A percentile compares a stretch with the other conserved stretches of the same genome.
Conservation (phyloP, 768 basidiomycete species). For the Leucocoprinus birnbaumii region DNA sequence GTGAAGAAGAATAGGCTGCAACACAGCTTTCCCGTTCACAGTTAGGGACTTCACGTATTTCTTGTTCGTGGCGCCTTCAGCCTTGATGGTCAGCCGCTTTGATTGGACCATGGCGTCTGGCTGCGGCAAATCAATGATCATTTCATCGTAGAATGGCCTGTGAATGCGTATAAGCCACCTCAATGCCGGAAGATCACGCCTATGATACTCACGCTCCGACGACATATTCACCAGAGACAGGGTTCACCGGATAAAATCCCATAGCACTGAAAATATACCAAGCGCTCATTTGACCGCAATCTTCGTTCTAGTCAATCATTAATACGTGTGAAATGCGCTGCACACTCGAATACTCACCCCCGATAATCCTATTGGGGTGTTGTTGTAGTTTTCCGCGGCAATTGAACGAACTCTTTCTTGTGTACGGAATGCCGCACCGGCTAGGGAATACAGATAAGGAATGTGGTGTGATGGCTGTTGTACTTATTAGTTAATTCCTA, state of each 20-base stretch:
- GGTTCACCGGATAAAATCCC: slow-evolving; percentile 85
- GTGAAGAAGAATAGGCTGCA: slow-evolving; percentile 53
- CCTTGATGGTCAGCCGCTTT: slow-evolving; percentile 44
- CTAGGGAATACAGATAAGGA: slow-evolving; percentile 75
- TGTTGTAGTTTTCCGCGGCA: slow-evolving; percentile 60
- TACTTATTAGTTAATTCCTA: too few species aligned
- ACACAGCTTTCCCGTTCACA: slow-evolving; percentile 47
- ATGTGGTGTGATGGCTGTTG: slow-evolving; percentile 79
- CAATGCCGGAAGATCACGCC: background rate
- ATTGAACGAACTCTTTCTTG: slow-evolving; percentile 69
- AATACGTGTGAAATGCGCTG: background rate
- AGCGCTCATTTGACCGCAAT: slow-evolving; percentile 89
- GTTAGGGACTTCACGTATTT: slow-evolving; percentile 60
- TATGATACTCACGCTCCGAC: slow-evolving; percentile 60
- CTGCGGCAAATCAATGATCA: slow-evolving; percentile 54
- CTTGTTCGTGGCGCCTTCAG: slow-evolving; percentile 53
- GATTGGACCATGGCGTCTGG: slow-evolving; percentile 18
- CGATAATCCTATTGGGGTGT: slow-evolving; percentile 63
- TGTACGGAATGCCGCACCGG: slow-evolving; percentile 65
- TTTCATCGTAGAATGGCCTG: slow-evolving; percentile 49
- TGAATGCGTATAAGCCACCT: background rate
- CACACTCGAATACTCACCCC: slow-evolving; percentile 44
- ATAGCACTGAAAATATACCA: slow-evolving; percentile 84
- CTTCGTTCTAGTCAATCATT: slow-evolving; percentile 60
- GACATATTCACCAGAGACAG: slow-evolving; percentile 72